Evolutionary conservation across 208 protist species (phyloP), one percentile per base, ranked within the genome.

Genomic region (Angomonas deanei): DNA sequence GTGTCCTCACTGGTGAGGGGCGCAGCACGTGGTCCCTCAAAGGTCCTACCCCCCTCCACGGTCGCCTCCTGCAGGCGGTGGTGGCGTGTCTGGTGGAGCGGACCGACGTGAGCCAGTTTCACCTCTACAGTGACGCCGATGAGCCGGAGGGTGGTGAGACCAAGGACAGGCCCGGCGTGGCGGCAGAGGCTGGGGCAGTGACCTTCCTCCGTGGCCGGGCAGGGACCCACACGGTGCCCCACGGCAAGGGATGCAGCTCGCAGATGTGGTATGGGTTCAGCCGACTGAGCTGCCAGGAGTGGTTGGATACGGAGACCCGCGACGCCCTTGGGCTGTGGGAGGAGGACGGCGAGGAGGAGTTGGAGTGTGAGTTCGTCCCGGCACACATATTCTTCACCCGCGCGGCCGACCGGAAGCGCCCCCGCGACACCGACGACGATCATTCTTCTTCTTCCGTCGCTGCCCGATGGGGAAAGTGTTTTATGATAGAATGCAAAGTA

Each of bases 261-360:
- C 66, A 57, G 19, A 64, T 68, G 47, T 82, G 76, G 62, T 30
- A 59, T 8, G 68, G 70, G 46, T 88, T 82, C 69, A 93, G 78
- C 50, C 77, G 82, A 0, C 71, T 93, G 23, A 93, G 86, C 66
- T 60, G 74, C 2, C 60, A 71, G 24, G 61, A 42, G 33, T 88
- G 82, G 82, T 56, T 87, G 5, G 48, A 49, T 1, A 72, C 57
- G 13, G 74, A 70, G 36, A 73, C 82, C n/a, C 15, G 15, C 27
- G 30, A 23, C 11, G 30, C 53, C 15, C 13, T 39, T 17, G 53
- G 53, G 11, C 10, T 39, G 19, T 15, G 38, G 4, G 70, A 67
- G 26, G 64, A 50, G 17, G 50, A 58, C 4, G 33, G 59, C 21
- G 61, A 70, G 21, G 61, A 70, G 21, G 70, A 69, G 15, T 26